Evolutionary conservation across 805 yeast genomes (phyloP).

Genomic region (Metschnikowia shivogae): DNA sequence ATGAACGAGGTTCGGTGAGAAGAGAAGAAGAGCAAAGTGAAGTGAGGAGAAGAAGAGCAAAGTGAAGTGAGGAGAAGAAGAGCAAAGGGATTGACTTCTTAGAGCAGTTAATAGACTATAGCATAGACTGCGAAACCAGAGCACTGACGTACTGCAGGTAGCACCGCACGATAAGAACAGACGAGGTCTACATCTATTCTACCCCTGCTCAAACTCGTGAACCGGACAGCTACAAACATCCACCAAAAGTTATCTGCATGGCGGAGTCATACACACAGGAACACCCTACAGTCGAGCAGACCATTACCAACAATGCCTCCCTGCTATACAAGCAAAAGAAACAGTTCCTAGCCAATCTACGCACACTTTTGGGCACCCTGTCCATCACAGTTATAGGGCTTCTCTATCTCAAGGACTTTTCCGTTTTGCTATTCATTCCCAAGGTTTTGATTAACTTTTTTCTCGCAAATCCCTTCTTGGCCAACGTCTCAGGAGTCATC

Average conservation of each 20-base stretch:
- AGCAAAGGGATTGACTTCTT: too few relatives aligned
- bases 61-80: too few relatives aligned
- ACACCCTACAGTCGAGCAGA: constrained; percentile 37
- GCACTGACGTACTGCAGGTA: too few relatives aligned
- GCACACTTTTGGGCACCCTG: constrained; percentile 28
- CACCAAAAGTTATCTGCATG: not conserved
- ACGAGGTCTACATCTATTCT: too few relatives aligned
- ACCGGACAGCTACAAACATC: too few relatives aligned
- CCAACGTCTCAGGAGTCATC: constrained; percentile 8
- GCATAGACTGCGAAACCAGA: too few relatives aligned
- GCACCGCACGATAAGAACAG: too few relatives aligned
- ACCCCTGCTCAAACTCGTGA: too few relatives aligned
- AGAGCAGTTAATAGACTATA: too few relatives aligned
- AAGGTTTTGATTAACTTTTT: constrained; percentile 27
- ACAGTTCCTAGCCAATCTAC: constrained; percentile 34
- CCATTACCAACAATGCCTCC: constrained; percentile 36
- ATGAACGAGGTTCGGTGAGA: too few relatives aligned
- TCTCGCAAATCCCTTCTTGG: constrained; percentile 28
- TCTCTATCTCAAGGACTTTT: constrained; percentile 40
- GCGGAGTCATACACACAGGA: not conserved
- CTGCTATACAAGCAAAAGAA: constrained; percentile 41
- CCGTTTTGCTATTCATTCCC: constrained; percentile 27
- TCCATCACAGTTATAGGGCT: constrained; percentile 36
- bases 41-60: too few relatives aligned
- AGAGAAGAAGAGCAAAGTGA: too few relatives aligned